phyloP scores from a whole-genome alignment of 108 stramenopile species.

The Pseudonitzschia multiseries region DNA sequence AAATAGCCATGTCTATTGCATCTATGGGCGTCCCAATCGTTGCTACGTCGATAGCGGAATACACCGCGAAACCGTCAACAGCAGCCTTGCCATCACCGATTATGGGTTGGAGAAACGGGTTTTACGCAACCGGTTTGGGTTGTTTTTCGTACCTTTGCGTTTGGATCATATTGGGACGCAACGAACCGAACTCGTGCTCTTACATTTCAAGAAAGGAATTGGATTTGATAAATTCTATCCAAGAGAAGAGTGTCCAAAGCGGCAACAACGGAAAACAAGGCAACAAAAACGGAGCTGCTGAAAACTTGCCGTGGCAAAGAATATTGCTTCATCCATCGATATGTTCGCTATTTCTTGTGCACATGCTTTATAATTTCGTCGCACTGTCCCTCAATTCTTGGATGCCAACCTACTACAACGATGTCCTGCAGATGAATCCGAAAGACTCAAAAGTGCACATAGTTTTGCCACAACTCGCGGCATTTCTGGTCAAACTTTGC shows the following conservation, averaged over 20 bases:
- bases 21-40: conserved; percentile 6
- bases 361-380: conserved; percentile 11
- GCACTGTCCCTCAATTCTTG: background rate
- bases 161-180: conserved; percentile 3
- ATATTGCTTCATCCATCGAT: conserved; percentile 13
- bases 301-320: background rate
- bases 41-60: conserved; percentile 9
- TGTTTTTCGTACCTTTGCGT: background rate
- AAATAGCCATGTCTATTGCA: conserved; percentile 14
- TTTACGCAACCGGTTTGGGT: background rate
- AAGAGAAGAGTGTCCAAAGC: background rate
- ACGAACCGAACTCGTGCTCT: conserved; percentile 1
- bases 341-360: background rate
- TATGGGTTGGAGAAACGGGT: conserved; percentile 9
- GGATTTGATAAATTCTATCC: background rate
- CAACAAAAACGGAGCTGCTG: background rate
- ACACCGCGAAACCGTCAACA: background rate
- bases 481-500: background rate
- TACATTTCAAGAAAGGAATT: conserved; percentile 10
- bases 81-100: background rate
- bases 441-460: conserved; percentile 9
- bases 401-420: conserved; percentile 16
- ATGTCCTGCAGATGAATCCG: background rate
- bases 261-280: background rate
- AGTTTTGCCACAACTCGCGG: background rate